Percentiles rank a stretch among this genome's conserved stretches.
phyloP scores from a whole-genome alignment of 2,329 filamentous ascomycete genomes.

The Aspergillus calidoustus region DNA sequence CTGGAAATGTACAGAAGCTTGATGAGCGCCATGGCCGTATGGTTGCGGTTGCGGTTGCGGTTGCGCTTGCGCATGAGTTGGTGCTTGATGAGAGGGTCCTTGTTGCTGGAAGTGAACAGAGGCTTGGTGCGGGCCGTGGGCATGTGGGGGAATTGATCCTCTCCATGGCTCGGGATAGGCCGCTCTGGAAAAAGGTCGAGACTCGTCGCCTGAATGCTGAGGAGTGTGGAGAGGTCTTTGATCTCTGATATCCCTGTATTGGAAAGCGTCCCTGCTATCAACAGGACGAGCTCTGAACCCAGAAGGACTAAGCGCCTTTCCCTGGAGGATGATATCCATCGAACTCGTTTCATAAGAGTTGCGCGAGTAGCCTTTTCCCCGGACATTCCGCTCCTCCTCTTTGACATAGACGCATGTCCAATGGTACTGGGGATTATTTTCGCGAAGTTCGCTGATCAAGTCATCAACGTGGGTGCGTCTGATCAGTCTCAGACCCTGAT shows the following conservation, averaged over 20 bases:
- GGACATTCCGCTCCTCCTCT: conserved; percentile 32
- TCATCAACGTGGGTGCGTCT: conserved; percentile 41
- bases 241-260: conserved; percentile 19
- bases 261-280: conserved; percentile 22
- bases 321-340: conserved; percentile 42
- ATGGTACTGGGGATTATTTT: conserved; percentile 35
- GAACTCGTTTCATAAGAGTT: conserved; percentile 38
- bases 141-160: conserved; percentile 8
- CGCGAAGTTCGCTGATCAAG: conserved; percentile 39
- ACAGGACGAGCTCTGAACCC: conserved; percentile 23
- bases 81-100: conserved; percentile 1
- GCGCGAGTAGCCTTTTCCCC: conserved; percentile 32
- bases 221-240: conserved; percentile 12
- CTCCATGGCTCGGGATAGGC: conserved; percentile 10
- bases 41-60: conserved; percentile 8
- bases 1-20: conserved; percentile 6
- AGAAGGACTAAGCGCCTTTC: conserved; percentile 29
- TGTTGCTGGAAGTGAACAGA: conserved; percentile 18
- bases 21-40: conserved; percentile 17
- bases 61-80: conserved; percentile 8
- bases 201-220: conserved; percentile 9
- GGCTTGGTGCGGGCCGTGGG: conserved; percentile 20
- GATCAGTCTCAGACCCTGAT: conserved; percentile 31
- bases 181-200: conserved; percentile 6
- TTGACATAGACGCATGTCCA: conserved; percentile 47